Evolutionary conservation across 768 basidiomycete genomes (phyloP).

Genomic region (Kockovaella imperatae): DNA sequence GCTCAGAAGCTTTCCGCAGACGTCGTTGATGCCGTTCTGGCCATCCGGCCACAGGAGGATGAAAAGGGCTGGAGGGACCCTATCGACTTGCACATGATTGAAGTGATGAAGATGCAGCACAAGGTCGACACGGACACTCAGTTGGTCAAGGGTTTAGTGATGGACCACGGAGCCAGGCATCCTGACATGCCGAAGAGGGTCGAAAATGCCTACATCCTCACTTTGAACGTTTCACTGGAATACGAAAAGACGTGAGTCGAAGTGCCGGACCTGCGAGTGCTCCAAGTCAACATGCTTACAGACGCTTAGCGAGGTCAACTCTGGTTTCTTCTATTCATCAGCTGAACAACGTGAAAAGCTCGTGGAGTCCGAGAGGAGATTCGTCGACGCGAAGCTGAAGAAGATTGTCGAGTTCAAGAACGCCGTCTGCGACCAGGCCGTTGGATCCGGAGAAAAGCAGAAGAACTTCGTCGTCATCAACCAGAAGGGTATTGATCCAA

Average conservation of each 20-base stretch:
- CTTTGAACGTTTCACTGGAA: slow-evolving; percentile 92
- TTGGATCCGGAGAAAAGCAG: slow-evolving; percentile 48
- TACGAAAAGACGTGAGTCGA: slow-evolving; percentile 92
- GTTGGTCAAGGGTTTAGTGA: slow-evolving; percentile 84
- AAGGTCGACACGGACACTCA: slow-evolving; percentile 95
- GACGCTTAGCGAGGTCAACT: slow-evolving; percentile 81
- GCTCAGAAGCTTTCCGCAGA: slow-evolving; percentile 83
- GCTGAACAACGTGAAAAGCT: slow-evolving; percentile 98
- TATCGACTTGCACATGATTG: slow-evolving; percentile 98
- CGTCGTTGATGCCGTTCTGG: slow-evolving; percentile 88
- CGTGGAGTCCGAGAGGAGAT: slow-evolving; percentile 90
- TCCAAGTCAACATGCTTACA: slow-evolving; percentile 1
- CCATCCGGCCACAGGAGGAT: slow-evolving; percentile 60
- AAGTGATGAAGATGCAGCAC: slow-evolving; percentile 99
- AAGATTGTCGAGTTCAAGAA: slow-evolving; percentile 97
- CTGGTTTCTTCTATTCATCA: slow-evolving; percentile 97
- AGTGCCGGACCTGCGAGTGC: not conserved
- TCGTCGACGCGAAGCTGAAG: slow-evolving; percentile 85
- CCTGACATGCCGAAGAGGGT: slow-evolving; percentile 99
- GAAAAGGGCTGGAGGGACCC: slow-evolving; percentile 62
- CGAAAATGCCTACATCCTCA: slow-evolving; percentile 90
- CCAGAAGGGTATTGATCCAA: slow-evolving; percentile 98
- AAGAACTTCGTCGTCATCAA: slow-evolving; percentile 93
- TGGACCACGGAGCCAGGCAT: slow-evolving; percentile 95
- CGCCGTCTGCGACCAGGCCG: slow-evolving; percentile 85